Evolutionary conservation across 768 basidiomycete genomes (phyloP).

Genomic region (Scleroderma citrinum): DNA sequence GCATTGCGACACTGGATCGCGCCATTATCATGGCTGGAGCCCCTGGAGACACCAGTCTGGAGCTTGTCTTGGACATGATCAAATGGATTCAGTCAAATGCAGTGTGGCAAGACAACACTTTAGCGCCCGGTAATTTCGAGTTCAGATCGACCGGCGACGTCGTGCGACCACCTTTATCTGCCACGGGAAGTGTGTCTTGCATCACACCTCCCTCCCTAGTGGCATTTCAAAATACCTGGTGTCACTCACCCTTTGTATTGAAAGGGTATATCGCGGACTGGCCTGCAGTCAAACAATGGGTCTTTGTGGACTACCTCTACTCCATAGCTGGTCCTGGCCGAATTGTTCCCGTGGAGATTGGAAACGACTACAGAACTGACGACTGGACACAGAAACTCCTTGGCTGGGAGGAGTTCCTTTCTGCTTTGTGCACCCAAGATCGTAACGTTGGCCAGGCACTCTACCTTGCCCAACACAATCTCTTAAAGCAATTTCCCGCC

Average conservation of each 20-base stretch:
- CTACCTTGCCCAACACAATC: constrained; percentile 90
- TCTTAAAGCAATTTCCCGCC: constrained; percentile 78
- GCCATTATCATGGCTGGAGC: constrained; percentile 83
- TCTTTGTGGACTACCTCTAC: constrained; percentile 60
- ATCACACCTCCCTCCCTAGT: constrained; percentile 50
- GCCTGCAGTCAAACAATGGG: constrained; percentile 81
- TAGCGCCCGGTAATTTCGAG: background rate
- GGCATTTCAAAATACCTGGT: constrained; percentile 42
- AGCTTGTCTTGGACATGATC: constrained; percentile 63
- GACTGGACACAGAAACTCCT: constrained; percentile 82
- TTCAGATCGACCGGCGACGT: background rate
- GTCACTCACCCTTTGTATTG: constrained; percentile 66
- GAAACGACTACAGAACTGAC: constrained; percentile 70
- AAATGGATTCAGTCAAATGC: constrained; percentile 45
- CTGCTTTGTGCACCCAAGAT: constrained; percentile 31
- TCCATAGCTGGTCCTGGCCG: constrained; percentile 72
- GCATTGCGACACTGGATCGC: constrained; percentile 63
- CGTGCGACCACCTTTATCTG: constrained; percentile 6
- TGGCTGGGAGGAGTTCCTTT: constrained; percentile 70
- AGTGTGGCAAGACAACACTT: background rate
- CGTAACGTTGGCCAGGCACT: constrained; percentile 29
- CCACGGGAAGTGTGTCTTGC: constrained; percentile 31
- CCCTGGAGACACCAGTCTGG: constrained; percentile 51
- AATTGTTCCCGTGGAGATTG: constrained; percentile 87
- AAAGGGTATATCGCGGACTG: constrained; percentile 58